Evolutionary conservation across 805 yeast species (phyloP), one percentile per base, ranked within the genome.

Genomic region (Yamadazyma ubonensis): DNA sequence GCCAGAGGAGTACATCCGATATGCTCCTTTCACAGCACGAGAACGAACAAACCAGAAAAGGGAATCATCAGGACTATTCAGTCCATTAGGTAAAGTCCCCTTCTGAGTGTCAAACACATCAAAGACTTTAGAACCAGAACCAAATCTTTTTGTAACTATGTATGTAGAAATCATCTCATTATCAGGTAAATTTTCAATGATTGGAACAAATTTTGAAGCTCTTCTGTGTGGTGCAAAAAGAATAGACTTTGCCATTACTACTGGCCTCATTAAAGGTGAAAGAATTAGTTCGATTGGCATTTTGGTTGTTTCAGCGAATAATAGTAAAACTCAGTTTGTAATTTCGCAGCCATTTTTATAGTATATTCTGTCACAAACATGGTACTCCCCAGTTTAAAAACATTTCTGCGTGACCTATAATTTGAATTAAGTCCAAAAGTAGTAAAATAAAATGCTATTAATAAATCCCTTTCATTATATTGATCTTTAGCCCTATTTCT

Each of bases 1-100:
- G 12, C 54, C 63, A 8, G 63, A 50, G 7, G 74, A 67, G 49
- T 65, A 78, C 78, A 79, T 71, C 53, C 72, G 76, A 61, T 78
- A 79, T 2, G 82, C 80, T 36, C 85, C 83, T 57, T 78, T 79
- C 36, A 79, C 83, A 3, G 83, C 81, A 45, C 83, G 67, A n/a
- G 84, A 78, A 48, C 84, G 66, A 11, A 67, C 69, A 61, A 76
- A 74, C 72, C 78, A 73, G 51, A 72, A 78, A 12, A 76, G 48
- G 20, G 74, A 59, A 32, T 74, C 61, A 11, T 59, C 57, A n/a
- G 71, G 66, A 34, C 75, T 70, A 3, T 58, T 51, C 14, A 74
- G 63, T 4, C 75, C 75, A 34, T 58, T 41, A 7, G 72, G 67
- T 6, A 60, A 44, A 8, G 53, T 55, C 16, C 66, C 70, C 12